Base-by-base conservation (phyloP, 1,284 basidiomycete genomes). In the Golubevia pallescens region DNA sequence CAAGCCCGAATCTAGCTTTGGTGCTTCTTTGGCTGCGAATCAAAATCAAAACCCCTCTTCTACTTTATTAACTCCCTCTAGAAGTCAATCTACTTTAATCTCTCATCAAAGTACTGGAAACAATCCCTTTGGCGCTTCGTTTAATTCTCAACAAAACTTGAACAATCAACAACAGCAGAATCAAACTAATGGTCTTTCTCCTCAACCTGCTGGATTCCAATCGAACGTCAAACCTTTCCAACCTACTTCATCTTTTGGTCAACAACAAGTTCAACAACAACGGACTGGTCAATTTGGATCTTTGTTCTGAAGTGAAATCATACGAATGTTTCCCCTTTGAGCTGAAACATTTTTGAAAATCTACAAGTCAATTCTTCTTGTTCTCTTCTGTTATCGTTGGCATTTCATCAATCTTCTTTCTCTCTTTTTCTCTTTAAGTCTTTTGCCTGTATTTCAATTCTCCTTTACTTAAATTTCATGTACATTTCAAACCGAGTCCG, bases 171-270 rank as follows among this genome's bases (percentile, higher is more conserved):
- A 53, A 24, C 58, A 51, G 20, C 19, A 48, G 42, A 21, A 54
- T 53, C 52, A 38, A 62, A n/a, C 23, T 57, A 20, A 52, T 38
- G 4, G 53, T 53, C 62, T 53, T 38, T 21, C 51, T 57, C 54
- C 62, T 56, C 78, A 78, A 60, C 65, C 74, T 6, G 78, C 76
- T 3, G 78, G 77, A 0, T 73, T 77, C 8, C 70, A 63, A 2
- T 74, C 72, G 1, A 63, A 56, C 1, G 67, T 84, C 24, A 80
- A 78, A 61, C 81, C 81, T 0, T 84, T 84, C 72, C 74, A 81
- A 60, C 81, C 81, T 0, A 71, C 77, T 3, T 69, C 65, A 21
- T 69, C 71, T 10, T 84, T 84, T 62, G 81, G 81, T 13, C 68
- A 68, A 55, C 42, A 48, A 48, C 42, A 48, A 48, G 13, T 48